Conservation (phyloP, 164 flowering plant genomes). For the Cinnamomum micranthum region DNA sequence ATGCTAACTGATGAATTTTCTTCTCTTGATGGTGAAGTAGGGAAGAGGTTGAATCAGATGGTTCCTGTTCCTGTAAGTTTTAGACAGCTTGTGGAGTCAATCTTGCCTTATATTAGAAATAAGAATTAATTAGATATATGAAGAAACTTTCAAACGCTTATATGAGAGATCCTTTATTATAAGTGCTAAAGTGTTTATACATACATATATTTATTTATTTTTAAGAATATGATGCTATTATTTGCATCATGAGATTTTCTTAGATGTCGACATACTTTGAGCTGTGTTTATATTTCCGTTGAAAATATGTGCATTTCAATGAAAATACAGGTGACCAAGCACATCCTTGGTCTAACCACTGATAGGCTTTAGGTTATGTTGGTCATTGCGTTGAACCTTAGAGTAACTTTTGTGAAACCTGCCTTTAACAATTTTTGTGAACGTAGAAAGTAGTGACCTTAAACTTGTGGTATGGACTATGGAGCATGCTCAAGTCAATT, state of each 20-base stretch:
- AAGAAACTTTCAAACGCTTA: neutral
- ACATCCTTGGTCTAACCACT: too few species aligned
- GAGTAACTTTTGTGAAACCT: too few species aligned
- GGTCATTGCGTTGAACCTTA: too few species aligned
- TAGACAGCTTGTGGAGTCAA: neutral
- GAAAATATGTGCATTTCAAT: too few species aligned
- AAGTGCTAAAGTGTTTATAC: neutral
- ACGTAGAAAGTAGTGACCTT: too few species aligned
- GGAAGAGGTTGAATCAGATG: slow-evolving; percentile 73
- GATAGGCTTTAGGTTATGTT: too few species aligned
- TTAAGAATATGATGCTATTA: neutral
- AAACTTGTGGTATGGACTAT: too few species aligned
- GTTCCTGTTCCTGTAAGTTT: slow-evolving; percentile 71
- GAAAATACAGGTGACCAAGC: too few species aligned
- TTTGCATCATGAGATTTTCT: neutral
- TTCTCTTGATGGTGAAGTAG: slow-evolving; percentile 72
- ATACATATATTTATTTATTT: neutral
- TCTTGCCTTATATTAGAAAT: neutral
- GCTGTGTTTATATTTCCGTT: too few species aligned
- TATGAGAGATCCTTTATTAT: neutral
- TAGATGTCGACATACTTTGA: neutral
- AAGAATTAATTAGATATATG: neutral
- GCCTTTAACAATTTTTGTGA: too few species aligned
- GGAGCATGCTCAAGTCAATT: too few species aligned
- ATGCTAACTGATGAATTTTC: slow-evolving; percentile 54